These are phyloP conservation scores for Endothia cerciana DNA, from an alignment of 2,329 filamentous ascomycete species.

Conservation along the genomic window DNA sequence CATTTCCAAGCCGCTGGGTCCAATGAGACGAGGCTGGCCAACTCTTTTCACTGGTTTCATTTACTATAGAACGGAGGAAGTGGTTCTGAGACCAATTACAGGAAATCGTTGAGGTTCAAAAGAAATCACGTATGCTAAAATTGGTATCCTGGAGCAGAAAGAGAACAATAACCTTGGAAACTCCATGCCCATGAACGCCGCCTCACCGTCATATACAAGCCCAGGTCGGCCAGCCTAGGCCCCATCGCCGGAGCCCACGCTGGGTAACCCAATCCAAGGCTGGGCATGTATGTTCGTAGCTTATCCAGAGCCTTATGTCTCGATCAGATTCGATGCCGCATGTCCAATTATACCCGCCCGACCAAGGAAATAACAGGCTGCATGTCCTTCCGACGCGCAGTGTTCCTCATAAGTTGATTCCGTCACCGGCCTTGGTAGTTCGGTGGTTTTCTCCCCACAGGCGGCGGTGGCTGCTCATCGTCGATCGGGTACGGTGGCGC, in stretches of 20 bases:
- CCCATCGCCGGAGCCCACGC: background rate
- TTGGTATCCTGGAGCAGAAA: slow-evolving; percentile 28
- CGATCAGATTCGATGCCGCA: background rate
- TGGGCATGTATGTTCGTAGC: background rate
- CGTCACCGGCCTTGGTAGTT: slow-evolving; percentile 56
- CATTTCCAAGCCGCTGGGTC: slow-evolving; percentile 12
- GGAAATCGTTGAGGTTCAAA: background rate
- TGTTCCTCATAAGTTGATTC: background rate
- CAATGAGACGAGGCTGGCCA: slow-evolving; percentile 1
- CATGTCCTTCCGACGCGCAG: background rate
- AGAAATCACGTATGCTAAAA: slow-evolving; percentile 25
- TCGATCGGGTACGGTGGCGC: slow-evolving; percentile 78
- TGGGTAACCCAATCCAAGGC: slow-evolving; percentile 2
- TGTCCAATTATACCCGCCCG: background rate
- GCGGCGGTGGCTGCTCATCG: slow-evolving; percentile 80
- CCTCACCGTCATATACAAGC: slow-evolving; percentile 15
- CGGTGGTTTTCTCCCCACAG: slow-evolving; percentile 82
- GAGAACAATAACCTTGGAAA: background rate
- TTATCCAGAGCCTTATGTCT: background rate
- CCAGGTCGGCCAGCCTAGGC: background rate
- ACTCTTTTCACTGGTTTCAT: background rate
- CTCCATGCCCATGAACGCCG: slow-evolving; percentile 18
- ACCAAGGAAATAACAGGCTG: slow-evolving; percentile 1
- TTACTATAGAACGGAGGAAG: background rate
- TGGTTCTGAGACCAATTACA: slow-evolving; percentile 1